phyloP scores from a whole-genome alignment of 75 land plant genomes.

The Chamaecyparis obtusa region DNA sequence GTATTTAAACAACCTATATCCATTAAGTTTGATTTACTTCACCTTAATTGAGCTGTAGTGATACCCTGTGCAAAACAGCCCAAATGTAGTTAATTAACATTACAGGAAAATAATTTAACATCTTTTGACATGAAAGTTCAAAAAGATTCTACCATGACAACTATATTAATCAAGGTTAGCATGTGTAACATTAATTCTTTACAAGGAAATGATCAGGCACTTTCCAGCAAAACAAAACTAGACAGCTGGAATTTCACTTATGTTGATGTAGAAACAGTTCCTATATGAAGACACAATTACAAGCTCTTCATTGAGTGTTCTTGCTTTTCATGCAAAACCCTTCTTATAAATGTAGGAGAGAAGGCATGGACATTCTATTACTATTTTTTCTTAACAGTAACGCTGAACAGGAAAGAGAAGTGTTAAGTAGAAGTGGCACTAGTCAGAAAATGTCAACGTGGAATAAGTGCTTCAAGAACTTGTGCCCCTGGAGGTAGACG shows the following conservation, averaged over 20 bases:
- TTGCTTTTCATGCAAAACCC: background rate
- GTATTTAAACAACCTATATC: background rate
- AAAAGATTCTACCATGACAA: background rate
- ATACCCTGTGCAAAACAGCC: background rate
- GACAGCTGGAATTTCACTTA: background rate
- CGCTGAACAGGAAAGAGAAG: background rate
- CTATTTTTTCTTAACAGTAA: background rate
- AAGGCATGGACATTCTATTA: background rate
- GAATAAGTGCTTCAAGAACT: constrained; percentile 21
- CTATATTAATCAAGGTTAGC: background rate
- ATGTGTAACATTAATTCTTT: background rate
- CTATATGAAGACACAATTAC: background rate
- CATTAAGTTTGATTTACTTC: background rate
- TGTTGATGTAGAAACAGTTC: background rate
- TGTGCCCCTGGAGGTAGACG: constrained; percentile 39
- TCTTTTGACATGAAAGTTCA: background rate
- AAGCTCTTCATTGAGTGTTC: background rate
- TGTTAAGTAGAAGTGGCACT: background rate
- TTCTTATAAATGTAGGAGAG: background rate
- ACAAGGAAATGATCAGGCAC: background rate
- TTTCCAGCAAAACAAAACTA: constrained; percentile 1
- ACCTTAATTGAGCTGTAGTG: background rate
- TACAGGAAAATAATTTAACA: background rate
- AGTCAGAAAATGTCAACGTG: background rate
- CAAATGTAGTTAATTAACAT: background rate